phyloP scores from a whole-genome alignment of 2,329 filamentous ascomycete genomes.

The Beauveria sp. region DNA sequence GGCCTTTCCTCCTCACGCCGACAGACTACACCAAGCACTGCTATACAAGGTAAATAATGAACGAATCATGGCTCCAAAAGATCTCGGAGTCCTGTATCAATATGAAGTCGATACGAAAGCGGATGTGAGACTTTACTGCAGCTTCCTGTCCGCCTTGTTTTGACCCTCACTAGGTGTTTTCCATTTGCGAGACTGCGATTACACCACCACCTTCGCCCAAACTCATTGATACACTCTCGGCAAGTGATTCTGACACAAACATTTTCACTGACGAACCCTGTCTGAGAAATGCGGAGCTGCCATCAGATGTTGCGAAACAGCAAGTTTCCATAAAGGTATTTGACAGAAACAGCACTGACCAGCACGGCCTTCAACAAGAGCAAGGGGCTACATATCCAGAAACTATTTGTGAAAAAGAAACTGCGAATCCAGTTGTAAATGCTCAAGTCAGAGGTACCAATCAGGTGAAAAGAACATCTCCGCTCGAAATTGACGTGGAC shows the following conservation, averaged over 20 bases:
- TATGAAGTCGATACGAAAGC: no score
- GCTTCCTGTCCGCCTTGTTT: not conserved
- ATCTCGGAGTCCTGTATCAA: no score
- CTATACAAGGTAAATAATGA: constrained; percentile 21
- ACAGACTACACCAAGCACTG: constrained; percentile 19
- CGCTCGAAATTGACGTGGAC: not conserved
- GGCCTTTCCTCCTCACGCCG: constrained; percentile 17
- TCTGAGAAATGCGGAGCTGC: not conserved
- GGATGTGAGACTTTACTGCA: not conserved
- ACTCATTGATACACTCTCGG: not conserved
- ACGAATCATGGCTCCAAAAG: not conserved
- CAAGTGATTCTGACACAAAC: not conserved
- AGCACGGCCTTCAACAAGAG: not conserved
- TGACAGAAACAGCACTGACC: not conserved
- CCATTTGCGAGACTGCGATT: not conserved
- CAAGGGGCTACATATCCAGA: no score
- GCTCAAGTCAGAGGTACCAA: not conserved
- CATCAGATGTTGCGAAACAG: not conserved
- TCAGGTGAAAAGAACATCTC: no score
- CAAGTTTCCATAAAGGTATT: not conserved
- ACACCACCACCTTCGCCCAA: not conserved
- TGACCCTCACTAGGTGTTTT: not conserved
- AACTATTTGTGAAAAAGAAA: no score
- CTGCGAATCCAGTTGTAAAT: not conserved
- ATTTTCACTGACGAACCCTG: not conserved